Evolutionary conservation across 768 basidiomycete genomes (phyloP), one percentile per base, ranked within the genome.

Genomic region (Lenzites betulinus): DNA sequence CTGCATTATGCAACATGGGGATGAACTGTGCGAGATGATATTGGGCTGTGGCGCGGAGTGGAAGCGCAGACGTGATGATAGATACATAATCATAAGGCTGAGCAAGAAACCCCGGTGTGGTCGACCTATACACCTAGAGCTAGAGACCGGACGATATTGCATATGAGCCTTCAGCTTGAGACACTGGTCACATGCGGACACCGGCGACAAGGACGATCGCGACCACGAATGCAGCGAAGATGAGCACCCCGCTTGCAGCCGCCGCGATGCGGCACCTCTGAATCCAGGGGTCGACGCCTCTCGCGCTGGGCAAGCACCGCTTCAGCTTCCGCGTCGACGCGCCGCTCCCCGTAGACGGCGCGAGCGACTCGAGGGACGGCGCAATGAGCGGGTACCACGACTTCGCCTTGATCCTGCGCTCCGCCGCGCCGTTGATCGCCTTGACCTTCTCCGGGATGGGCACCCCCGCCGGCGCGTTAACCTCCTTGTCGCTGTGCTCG

Each of bases 201-300:
- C 63, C 66, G 7, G 60, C 66, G 13, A 60, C 58, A 44, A 67
- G 54, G 16, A 67, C 28, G 16, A 88, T 64, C 22, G 80, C 75
- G 38, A 76, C 82, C 42, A 88, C 78, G 63, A 86, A 79, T 4
- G 81, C 86, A 1, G 69, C 59, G 20, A 70, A 26, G 2, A 82
- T 80, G 77, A 78, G 74, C 64, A 76, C 76, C 74, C 75, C 88
- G 69, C 79, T 88, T 75, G 70, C 79, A 74, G 85, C 83, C 75
- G 69, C 88, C 69, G 79, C 90, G 74, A 76, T 81, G 74, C 81
- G 82, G 78, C 69, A 87, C 68, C 75, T 77, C 69, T 56, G 71
- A 62, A 70, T 83, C 71, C 67, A 83, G 51, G 61, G 71, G 54
- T 79, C 76, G 51, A 63, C 64, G 30, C 68, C 51, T 1, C 36